phyloP scores from a whole-genome alignment of 345 rosid genomes.

The Lagerstroemia speciosa region DNA sequence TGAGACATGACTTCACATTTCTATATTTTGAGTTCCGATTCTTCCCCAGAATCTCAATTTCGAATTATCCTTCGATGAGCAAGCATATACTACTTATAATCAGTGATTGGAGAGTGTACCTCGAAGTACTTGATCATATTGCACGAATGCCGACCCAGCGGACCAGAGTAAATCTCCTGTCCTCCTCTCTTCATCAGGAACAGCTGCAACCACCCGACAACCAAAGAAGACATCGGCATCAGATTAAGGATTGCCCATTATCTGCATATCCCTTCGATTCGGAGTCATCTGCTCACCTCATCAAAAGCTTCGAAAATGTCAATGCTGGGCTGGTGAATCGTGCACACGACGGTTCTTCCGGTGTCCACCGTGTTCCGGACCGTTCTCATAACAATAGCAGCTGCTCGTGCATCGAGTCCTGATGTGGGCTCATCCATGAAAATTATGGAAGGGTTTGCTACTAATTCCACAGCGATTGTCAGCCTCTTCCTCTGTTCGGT shows the following conservation, averaged over 20 bases:
- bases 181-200: conserved; percentile 73
- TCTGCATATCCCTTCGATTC: neutral
- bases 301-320: conserved; percentile 48
- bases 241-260: neutral
- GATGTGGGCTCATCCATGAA: too few relatives aligned
- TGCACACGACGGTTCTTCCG: too few relatives aligned
- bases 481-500: too few relatives aligned
- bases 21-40: neutral
- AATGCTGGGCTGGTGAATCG: too few relatives aligned
- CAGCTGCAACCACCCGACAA: conserved; percentile 27
- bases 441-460: too few relatives aligned
- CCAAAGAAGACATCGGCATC: neutral
- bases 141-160: conserved; percentile 55
- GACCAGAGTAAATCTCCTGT: conserved; percentile 71
- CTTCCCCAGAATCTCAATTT: too few relatives aligned
- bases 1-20: neutral
- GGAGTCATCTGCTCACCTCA: conserved; percentile 22
- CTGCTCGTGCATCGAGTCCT: conserved; percentile 47
- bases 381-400: conserved; percentile 49
- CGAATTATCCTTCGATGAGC: too few relatives aligned
- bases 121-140: conserved; percentile 57
- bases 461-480: too few relatives aligned
- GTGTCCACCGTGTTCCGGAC: too few relatives aligned
- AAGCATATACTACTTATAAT: neutral
- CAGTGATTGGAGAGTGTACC: conserved; percentile 23